A percentile compares a stretch with the other conserved stretches of the same genome.
Conservation (phyloP, 371 early-diverging fungal species). For the Lichtheimia ornata region DNA sequence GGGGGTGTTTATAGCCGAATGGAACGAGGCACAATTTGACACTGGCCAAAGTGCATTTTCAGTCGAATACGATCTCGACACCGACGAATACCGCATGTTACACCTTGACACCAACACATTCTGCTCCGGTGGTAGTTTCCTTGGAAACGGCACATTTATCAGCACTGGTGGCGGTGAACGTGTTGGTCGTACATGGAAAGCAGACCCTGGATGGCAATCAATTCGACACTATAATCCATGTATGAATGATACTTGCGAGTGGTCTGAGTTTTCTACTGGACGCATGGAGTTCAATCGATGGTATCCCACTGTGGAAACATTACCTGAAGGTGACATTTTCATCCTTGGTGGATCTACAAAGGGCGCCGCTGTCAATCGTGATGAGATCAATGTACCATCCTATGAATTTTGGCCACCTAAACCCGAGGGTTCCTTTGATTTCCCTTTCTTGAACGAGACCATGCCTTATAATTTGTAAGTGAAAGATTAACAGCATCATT, state of each 20-base stretch:
- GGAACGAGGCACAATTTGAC: conserved; percentile 51
- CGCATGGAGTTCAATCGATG: conserved; percentile 53
- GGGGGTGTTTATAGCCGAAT: conserved; percentile 29
- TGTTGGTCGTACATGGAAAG: conserved; percentile 40
- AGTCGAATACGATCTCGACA: conserved; percentile 52
- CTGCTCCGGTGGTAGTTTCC: conserved; percentile 64
- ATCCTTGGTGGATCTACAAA: conserved; percentile 58
- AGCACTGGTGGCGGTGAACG: conserved; percentile 61
- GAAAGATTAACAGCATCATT: not conserved
- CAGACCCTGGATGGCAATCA: conserved; percentile 54
- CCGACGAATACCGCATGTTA: conserved; percentile 44
- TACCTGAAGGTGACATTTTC: conserved; percentile 58
- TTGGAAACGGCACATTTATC: conserved; percentile 59
- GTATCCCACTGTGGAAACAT: conserved; percentile 62
- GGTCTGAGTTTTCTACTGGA: conserved; percentile 38
- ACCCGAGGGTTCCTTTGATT: conserved; percentile 25
- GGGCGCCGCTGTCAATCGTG: conserved; percentile 52
- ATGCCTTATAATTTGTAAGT: conserved; percentile 66
- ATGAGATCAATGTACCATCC: conserved; percentile 51
- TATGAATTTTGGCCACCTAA: conserved; percentile 50
- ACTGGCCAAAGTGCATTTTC: conserved; percentile 54
- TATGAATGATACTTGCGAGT: conserved; percentile 41
- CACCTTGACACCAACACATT: conserved; percentile 62
- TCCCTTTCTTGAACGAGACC: conserved; percentile 56
- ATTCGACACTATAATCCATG: conserved; percentile 57